Conservation (phyloP, 768 basidiomycete genomes). For the Amanita fuliginea region DNA sequence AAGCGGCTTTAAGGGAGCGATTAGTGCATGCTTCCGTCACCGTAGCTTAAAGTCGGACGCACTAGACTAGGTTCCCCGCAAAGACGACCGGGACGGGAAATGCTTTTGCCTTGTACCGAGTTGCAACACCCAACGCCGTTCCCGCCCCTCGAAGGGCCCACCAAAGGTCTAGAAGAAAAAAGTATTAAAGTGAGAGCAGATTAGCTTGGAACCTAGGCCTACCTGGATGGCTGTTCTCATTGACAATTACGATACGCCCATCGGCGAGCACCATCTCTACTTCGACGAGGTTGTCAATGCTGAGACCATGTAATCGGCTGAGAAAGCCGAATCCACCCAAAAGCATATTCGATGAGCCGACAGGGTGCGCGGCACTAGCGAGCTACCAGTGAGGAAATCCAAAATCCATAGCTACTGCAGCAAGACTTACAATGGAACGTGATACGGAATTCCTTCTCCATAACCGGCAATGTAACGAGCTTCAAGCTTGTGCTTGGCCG, state of each 20-base stretch:
- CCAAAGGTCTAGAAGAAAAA: constrained; percentile 52
- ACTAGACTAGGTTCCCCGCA: constrained; percentile 91
- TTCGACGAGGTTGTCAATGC: constrained; percentile 84
- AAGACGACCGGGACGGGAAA: constrained; percentile 86
- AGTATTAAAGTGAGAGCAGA: not conserved
- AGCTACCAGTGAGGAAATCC: constrained; percentile 6
- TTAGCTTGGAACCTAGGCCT: not conserved
- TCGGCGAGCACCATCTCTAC: constrained; percentile 89
- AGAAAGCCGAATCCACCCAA: constrained; percentile 87
- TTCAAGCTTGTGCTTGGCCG: constrained; percentile 55
- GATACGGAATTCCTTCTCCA: constrained; percentile 57
- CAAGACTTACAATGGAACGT: constrained; percentile 60
- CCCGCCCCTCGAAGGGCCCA: constrained; percentile 85
- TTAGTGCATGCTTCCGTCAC: constrained; percentile 6
- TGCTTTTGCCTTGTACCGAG: constrained; percentile 83
- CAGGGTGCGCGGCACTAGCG: constrained; percentile 67
- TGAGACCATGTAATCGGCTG: constrained; percentile 73
- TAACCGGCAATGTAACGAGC: constrained; percentile 40
- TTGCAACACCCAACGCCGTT: constrained; percentile 72
- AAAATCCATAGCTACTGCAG: constrained; percentile 1
- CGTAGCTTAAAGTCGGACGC: constrained; percentile 19
- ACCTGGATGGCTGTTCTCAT: constrained; percentile 64
- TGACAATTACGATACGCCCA: constrained; percentile 73
- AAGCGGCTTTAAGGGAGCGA: constrained; percentile 51
- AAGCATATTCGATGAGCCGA: constrained; percentile 70